These are phyloP conservation scores for Candida verbasci DNA, from an alignment of 805 yeast species.

Conservation along the genomic window DNA sequence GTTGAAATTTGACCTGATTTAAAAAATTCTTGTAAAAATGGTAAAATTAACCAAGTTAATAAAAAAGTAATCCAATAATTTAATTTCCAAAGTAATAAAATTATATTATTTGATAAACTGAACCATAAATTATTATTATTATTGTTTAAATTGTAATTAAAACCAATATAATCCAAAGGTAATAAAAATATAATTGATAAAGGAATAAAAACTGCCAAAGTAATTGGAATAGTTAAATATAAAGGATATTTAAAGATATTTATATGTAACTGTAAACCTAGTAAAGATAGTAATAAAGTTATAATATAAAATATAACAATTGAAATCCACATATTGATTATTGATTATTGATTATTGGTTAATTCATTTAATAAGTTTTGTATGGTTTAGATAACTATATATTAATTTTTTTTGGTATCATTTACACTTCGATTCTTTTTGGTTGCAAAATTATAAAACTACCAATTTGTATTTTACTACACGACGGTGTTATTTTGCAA, in stretches of 20 bases:
- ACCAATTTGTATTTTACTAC: too few species aligned
- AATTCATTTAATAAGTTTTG: neutral
- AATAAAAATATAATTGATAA: constrained; percentile 67
- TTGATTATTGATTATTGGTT: too few species aligned
- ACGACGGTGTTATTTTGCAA: too few species aligned
- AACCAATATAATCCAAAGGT: constrained; percentile 69
- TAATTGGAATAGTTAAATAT: constrained; percentile 44
- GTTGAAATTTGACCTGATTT: constrained; percentile 62
- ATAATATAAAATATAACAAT: constrained; percentile 22
- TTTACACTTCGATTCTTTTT: too few species aligned
- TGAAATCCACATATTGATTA: constrained; percentile 22
- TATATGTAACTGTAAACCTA: constrained; percentile 33
- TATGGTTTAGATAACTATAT: neutral
- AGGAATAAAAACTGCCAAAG: constrained; percentile 67
- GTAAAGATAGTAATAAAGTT: constrained; percentile 24
- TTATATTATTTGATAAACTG: constrained; percentile 40
- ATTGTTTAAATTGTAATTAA: too few species aligned
- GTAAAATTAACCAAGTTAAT: constrained; percentile 75
- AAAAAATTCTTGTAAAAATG: constrained; percentile 68
- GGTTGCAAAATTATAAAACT: too few species aligned
- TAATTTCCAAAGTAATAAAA: constrained; percentile 63
- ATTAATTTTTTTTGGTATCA: too few species aligned
- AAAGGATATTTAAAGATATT: constrained; percentile 29
- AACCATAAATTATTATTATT: constrained; percentile 35
- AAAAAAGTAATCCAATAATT: constrained; percentile 78